Evolutionary conservation across 208 protist species (phyloP).

Genomic region (Herpetomonas samuelpessoai): DNA sequence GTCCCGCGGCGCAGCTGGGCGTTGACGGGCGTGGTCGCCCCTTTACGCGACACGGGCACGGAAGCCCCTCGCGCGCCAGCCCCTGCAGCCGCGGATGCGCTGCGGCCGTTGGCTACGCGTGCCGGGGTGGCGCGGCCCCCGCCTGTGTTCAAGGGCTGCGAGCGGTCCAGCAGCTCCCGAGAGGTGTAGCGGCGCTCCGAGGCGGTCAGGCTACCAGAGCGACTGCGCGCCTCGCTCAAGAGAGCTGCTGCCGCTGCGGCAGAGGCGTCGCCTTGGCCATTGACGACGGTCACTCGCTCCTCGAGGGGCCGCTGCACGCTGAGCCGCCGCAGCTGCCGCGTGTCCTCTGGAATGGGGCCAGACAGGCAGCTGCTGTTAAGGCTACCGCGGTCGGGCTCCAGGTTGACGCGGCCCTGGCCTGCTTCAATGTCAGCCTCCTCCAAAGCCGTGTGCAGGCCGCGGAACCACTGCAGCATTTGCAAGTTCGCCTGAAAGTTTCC

Average conservation of each 20-base stretch:
- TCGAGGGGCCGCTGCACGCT: not conserved
- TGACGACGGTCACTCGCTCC: not conserved
- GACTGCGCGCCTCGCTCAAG: slow-evolving; percentile 14
- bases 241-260: slow-evolving; percentile 13
- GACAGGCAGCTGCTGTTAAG: slow-evolving; percentile 3
- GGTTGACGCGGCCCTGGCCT: slow-evolving; percentile 18
- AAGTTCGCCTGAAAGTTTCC: slow-evolving; percentile 97
- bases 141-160: too few relatives aligned
- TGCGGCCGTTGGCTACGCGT: not conserved
- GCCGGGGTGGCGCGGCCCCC: slow-evolving; percentile 7
- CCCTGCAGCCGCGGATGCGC: not conserved
- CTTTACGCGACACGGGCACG: too few relatives aligned
- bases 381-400: not conserved
- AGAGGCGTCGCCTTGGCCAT: slow-evolving; percentile 12
- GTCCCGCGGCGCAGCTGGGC: not conserved
- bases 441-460: slow-evolving; percentile 59
- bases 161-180: slow-evolving; percentile 2
- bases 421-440: slow-evolving; percentile 31
- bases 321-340: not conserved
- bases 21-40: not conserved
- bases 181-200: slow-evolving; percentile 4
- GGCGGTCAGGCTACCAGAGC: not conserved
- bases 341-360: not conserved
- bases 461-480: slow-evolving; percentile 97
- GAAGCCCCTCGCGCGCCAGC: not conserved